Conservation (phyloP, 768 basidiomycete species). For the Lactarius akahatsu region DNA sequence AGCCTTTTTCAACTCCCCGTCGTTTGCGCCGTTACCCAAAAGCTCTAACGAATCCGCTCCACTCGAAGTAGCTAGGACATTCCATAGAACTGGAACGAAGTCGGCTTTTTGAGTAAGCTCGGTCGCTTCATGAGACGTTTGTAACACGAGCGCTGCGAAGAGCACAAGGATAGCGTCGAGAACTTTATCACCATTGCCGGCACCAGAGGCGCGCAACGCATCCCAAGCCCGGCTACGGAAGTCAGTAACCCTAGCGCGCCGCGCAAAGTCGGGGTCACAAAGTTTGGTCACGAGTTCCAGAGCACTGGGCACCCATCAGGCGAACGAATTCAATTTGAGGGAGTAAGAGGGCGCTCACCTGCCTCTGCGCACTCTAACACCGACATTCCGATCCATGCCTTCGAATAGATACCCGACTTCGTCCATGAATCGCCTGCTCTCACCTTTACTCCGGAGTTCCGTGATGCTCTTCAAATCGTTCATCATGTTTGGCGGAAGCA, state of each 20-base stretch:
- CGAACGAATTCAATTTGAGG: neutral
- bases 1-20: slow-evolving; percentile 48
- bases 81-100: slow-evolving; percentile 34
- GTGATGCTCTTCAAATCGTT: slow-evolving; percentile 79
- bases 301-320: slow-evolving; percentile 48
- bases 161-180: slow-evolving; percentile 62
- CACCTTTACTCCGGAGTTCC: slow-evolving; percentile 77
- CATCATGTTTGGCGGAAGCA: slow-evolving; percentile 58
- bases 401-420: slow-evolving; percentile 86
- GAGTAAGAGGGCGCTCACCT: slow-evolving; percentile 46
- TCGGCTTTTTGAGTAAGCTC: slow-evolving; percentile 49
- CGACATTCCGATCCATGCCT: slow-evolving; percentile 57
- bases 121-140: slow-evolving; percentile 52
- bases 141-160: slow-evolving; percentile 61
- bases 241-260: slow-evolving; percentile 76
- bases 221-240: slow-evolving; percentile 71
- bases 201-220: slow-evolving; percentile 56
- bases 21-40: slow-evolving; percentile 37
- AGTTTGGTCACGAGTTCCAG: slow-evolving; percentile 74
- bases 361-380: slow-evolving; percentile 58
- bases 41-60: slow-evolving; percentile 54
- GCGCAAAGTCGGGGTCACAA: slow-evolving; percentile 70
- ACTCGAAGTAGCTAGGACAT: slow-evolving; percentile 30
- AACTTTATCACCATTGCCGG: slow-evolving; percentile 62
- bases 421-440: slow-evolving; percentile 75